Conservation (phyloP, 192 early-diverging fungal species). For the Umbelopsis isabellina region DNA sequence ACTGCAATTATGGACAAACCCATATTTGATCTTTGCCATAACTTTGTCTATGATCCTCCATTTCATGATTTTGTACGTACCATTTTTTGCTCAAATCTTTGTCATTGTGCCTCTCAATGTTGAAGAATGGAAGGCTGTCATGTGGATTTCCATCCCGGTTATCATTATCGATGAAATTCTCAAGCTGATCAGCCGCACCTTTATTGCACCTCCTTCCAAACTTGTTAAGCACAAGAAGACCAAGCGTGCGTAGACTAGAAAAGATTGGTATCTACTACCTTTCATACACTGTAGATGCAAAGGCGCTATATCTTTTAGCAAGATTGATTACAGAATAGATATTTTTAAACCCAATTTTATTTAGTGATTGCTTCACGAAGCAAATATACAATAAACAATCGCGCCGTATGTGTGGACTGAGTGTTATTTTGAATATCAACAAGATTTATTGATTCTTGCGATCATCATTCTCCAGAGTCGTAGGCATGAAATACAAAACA, state of each 20-base stretch:
- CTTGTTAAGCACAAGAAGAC: slow-evolving; percentile 9
- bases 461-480: neutral
- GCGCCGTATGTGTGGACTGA: neutral
- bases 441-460: neutral
- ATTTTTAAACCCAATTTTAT: neutral
- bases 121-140: slow-evolving; percentile 90
- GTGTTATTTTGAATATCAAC: neutral
- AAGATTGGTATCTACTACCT: neutral
- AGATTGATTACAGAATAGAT: slow-evolving; percentile 9
- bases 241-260: slow-evolving; percentile 16
- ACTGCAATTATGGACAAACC: slow-evolving; percentile 90
- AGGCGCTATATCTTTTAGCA: neutral
- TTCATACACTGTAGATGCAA: slow-evolving; percentile 4
- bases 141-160: slow-evolving; percentile 89
- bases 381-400: slow-evolving; percentile 5
- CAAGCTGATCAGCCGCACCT: slow-evolving; percentile 61
- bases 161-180: slow-evolving; percentile 91
- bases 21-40: slow-evolving; percentile 84
- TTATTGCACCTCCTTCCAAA: slow-evolving; percentile 35
- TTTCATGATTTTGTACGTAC: slow-evolving; percentile 96
- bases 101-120: slow-evolving; percentile 84
- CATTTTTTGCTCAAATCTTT: slow-evolving; percentile 93
- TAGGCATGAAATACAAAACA: neutral
- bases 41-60: slow-evolving; percentile 90
- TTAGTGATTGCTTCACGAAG: neutral